These are phyloP conservation scores for Fusarium sublunatum DNA, from an alignment of 2,329 filamentous ascomycete species.

Conservation along the genomic window DNA sequence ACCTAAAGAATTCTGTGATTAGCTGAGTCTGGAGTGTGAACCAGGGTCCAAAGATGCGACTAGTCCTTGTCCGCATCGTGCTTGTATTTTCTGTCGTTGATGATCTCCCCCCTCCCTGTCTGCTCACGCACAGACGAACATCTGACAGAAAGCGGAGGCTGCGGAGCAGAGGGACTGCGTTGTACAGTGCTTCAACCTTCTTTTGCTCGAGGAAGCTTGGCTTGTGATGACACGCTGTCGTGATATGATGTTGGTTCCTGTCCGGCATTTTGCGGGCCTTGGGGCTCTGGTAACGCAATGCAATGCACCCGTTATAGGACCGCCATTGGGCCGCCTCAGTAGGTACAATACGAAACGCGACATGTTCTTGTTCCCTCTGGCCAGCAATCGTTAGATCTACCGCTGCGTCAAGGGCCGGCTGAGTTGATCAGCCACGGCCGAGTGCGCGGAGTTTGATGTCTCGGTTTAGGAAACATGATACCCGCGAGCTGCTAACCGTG, in stretches of 20 bases:
- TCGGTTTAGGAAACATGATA: conserved; percentile 4
- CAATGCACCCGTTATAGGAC: conserved; percentile 12
- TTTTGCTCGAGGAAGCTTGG: conserved; percentile 8
- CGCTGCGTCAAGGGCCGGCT: not conserved
- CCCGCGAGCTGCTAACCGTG: not conserved
- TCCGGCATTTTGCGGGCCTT: conserved; percentile 32
- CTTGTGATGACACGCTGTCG: conserved; percentile 18
- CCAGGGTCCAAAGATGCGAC: conserved; percentile 17
- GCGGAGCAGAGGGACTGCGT: not conserved
- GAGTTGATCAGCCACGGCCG: conserved; percentile 5
- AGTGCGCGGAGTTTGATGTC: conserved; percentile 10
- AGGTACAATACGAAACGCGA: not conserved
- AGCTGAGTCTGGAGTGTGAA: conserved; percentile 31
- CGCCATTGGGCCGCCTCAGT: conserved; percentile 33
- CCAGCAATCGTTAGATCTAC: not conserved
- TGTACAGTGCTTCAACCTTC: conserved; percentile 8
- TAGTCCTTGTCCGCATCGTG: conserved; percentile 16
- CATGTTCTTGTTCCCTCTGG: not conserved
- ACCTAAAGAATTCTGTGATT: conserved; percentile 31
- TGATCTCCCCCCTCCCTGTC: conserved; percentile 1
- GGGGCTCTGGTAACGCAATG: conserved; percentile 26
- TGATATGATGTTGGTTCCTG: conserved; percentile 30
- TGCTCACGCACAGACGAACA: conserved; percentile 20
- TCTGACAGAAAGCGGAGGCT: conserved; percentile 17
- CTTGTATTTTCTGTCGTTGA: conserved; percentile 6